A percentile compares a stretch with the other conserved stretches of the same genome.
phyloP scores from a whole-genome alignment of 2,329 filamentous ascomycete species.

The Trichoderma koningii region DNA sequence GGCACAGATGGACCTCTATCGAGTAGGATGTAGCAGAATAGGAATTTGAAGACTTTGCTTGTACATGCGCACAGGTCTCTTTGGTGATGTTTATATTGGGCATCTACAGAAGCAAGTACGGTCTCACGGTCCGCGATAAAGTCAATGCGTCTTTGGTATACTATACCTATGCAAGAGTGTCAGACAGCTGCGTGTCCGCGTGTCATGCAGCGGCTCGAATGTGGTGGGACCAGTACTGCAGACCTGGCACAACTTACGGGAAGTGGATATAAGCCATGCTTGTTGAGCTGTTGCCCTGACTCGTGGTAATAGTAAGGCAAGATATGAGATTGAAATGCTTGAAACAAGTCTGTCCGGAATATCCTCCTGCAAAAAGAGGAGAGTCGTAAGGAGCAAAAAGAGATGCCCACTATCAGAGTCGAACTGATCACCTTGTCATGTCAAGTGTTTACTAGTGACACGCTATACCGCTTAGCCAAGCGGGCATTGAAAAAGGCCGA shows the following conservation, averaged over 20 bases:
- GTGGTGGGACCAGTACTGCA: not conserved
- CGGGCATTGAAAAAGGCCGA: too few species aligned
- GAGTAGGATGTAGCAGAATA: constrained; percentile 2
- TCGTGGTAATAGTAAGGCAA: too few species aligned
- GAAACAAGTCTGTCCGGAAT: too few species aligned
- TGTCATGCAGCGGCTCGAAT: not conserved
- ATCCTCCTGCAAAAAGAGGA: too few species aligned
- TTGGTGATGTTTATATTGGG: not conserved
- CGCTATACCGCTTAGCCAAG: constrained; percentile 27
- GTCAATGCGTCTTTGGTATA: not conserved
- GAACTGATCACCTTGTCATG: constrained; percentile 27
- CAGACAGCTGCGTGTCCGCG: not conserved
- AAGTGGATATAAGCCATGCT: not conserved
- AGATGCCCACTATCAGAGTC: constrained; percentile 27
- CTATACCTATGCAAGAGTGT: not conserved
- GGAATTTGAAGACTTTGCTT: not conserved
- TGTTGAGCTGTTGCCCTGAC: too few species aligned
- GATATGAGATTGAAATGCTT: too few species aligned
- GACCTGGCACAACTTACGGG: not conserved
- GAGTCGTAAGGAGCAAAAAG: not conserved
- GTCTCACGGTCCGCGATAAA: not conserved
- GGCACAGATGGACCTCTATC: not conserved
- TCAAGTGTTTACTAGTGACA: constrained; percentile 25
- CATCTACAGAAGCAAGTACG: not conserved
- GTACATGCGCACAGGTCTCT: not conserved